Evolutionary conservation across 2,329 filamentous ascomycete species (phyloP).

Genomic region (Monilinia fructigena): DNA sequence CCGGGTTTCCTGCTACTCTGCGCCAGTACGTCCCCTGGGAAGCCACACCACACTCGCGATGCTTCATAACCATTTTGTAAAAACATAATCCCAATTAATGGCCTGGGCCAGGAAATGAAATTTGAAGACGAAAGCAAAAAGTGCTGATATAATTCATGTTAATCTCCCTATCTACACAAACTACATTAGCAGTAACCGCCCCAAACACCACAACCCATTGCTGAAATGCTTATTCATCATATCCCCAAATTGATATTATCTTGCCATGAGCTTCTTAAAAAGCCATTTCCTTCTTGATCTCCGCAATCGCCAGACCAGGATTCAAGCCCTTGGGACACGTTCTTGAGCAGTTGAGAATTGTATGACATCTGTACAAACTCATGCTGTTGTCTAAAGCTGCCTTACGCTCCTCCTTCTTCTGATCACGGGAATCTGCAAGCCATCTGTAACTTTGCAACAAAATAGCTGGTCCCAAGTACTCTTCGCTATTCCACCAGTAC

Average conservation of each 20-base stretch:
- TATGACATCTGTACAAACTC: conserved; percentile 98
- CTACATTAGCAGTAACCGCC: conserved; percentile 21
- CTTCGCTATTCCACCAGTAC: conserved; percentile 99
- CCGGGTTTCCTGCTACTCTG: background rate
- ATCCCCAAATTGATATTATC: conserved; percentile 5
- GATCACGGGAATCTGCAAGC: conserved; percentile 92
- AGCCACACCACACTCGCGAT: background rate
- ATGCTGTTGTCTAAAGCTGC: conserved; percentile 95
- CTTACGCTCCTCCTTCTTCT: conserved; percentile 85
- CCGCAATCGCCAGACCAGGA: conserved; percentile 89
- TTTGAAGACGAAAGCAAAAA: background rate
- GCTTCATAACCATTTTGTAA: background rate
- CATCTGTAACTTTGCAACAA: conserved; percentile 97
- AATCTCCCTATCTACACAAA: conserved; percentile 21
- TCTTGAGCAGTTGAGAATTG: conserved; percentile 96
- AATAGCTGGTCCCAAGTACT: conserved; percentile 96
- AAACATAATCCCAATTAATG: background rate
- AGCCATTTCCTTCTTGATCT: conserved; percentile 98
- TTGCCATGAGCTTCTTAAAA: conserved; percentile 34
- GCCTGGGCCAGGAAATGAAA: background rate
- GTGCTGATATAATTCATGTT: conserved; percentile 21
- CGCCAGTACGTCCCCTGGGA: background rate
- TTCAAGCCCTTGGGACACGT: conserved; percentile 99
- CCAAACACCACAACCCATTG: conserved; percentile 19
- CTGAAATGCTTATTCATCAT: conserved; percentile 13